Conservation (phyloP, 495 filamentous ascomycete species). For the Lophiostoma macrostomum region DNA sequence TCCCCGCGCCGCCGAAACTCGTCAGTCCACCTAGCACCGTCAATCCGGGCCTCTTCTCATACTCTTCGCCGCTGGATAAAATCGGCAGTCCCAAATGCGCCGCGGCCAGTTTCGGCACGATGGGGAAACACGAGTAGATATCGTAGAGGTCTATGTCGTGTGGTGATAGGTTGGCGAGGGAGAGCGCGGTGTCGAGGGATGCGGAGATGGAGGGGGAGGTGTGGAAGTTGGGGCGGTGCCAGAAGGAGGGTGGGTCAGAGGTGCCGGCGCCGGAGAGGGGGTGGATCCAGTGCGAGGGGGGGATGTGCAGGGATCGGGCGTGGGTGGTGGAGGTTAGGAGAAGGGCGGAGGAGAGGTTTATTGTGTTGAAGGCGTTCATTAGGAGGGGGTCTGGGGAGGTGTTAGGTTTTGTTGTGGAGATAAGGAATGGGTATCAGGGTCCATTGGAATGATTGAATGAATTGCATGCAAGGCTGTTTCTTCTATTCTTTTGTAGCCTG, state of each 20-base stretch:
- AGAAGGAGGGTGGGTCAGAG: slow-evolving; percentile 49
- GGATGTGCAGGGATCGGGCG: slow-evolving; percentile 50
- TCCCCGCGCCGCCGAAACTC: slow-evolving; percentile 58
- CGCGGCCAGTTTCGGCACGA: slow-evolving; percentile 57
- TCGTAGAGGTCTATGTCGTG: slow-evolving; percentile 53
- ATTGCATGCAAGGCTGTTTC: too few species aligned
- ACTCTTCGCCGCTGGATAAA: too few species aligned
- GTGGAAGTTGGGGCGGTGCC: slow-evolving; percentile 53
- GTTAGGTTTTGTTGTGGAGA: too few species aligned
- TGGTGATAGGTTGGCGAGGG: slow-evolving; percentile 38
- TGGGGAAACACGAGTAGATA: slow-evolving; percentile 61
- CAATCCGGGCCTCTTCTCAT: slow-evolving; percentile 44
- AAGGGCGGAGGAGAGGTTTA: slow-evolving; percentile 54
- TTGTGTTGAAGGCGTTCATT: slow-evolving; percentile 61
- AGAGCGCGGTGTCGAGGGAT: slow-evolving; percentile 48
- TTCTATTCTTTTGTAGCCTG: too few species aligned
- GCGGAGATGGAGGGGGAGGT: slow-evolving; percentile 50
- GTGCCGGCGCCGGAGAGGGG: slow-evolving; percentile 54
- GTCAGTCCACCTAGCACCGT: slow-evolving; percentile 56
- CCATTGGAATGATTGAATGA: too few species aligned
- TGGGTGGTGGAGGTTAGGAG: slow-evolving; percentile 51
- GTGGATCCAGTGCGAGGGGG: slow-evolving; percentile 53
- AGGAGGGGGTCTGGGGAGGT: slow-evolving; percentile 57
- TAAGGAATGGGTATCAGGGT: too few species aligned
- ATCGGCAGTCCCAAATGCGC: slow-evolving; percentile 51